Conservation (phyloP, 768 basidiomycete genomes). For the Clavaria fumosa region DNA sequence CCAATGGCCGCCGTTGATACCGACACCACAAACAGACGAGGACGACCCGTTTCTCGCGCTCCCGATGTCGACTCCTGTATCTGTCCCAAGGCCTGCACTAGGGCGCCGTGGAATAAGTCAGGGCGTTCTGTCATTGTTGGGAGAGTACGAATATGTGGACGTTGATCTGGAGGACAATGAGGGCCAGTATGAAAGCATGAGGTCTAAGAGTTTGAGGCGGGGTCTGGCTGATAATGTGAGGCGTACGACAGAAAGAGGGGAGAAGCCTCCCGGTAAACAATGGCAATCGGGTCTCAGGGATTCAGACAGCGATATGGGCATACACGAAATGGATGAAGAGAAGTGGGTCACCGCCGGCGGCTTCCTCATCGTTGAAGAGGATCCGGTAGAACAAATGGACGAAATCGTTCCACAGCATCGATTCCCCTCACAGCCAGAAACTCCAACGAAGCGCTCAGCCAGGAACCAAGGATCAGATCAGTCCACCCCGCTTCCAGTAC, state of each 20-base stretch:
- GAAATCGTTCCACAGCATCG: conserved; percentile 8
- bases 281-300: conserved; percentile 13
- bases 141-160: conserved; percentile 9
- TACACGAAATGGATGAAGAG: conserved; percentile 13
- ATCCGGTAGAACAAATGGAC: conserved; percentile 8
- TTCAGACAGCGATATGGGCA: conserved; percentile 16
- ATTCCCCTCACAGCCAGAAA: conserved; percentile 6
- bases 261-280: conserved; percentile 7
- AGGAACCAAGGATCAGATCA: no score
- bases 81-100: neutral
- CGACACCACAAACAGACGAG: conserved; percentile 1
- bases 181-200: conserved; percentile 29
- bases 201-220: conserved; percentile 37
- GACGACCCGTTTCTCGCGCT: conserved; percentile 15
- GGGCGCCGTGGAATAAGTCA: neutral
- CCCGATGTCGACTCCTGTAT: neutral
- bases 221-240: neutral
- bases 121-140: conserved; percentile 14
- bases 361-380: conserved; percentile 25
- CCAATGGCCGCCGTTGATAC: conserved; percentile 9
- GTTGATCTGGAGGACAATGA: conserved; percentile 9
- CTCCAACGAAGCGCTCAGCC: conserved; percentile 14
- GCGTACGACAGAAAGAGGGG: conserved; percentile 5
- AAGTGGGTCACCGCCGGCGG: conserved; percentile 21
- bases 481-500: no score